Percentiles rank a stretch among this genome's conserved stretches.
phyloP scores from a whole-genome alignment of 352 stramenopile genomes.

The Pythium rhizo-oryzae region DNA sequence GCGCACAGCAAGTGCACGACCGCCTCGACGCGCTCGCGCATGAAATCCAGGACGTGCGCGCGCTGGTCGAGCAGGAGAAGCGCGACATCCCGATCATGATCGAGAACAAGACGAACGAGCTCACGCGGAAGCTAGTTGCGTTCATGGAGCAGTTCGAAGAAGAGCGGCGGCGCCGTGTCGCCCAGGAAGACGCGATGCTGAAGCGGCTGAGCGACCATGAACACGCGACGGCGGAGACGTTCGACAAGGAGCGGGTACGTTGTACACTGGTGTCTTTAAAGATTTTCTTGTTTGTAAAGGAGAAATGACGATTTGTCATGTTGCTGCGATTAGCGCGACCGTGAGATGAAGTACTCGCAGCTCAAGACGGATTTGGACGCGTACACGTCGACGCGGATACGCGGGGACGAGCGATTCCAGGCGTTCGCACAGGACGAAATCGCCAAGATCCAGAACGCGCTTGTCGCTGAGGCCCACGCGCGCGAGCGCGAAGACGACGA shows the following conservation, averaged over 20 bases:
- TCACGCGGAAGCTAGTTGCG: constrained; percentile 84
- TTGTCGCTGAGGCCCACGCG: constrained; percentile 78
- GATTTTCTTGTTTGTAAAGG: not conserved
- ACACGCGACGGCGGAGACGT: constrained; percentile 69
- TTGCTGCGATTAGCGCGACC: constrained; percentile 34
- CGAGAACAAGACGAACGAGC: constrained; percentile 86
- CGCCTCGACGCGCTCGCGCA: constrained; percentile 69
- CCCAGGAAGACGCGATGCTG: constrained; percentile 89
- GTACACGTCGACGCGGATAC: constrained; percentile 73
- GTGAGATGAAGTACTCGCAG: constrained; percentile 69
- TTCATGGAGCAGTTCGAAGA: constrained; percentile 92
- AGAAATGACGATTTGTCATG: too few species aligned
- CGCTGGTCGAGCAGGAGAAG: constrained; percentile 85
- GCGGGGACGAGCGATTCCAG: constrained; percentile 78
- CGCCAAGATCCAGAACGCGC: constrained; percentile 74
- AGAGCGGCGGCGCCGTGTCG: constrained; percentile 80
- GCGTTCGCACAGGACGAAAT: constrained; percentile 71
- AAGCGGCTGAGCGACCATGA: constrained; percentile 92
- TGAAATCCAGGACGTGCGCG: constrained; percentile 83
- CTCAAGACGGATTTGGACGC: constrained; percentile 72
- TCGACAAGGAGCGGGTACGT: constrained; percentile 63
- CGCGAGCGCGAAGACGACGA: constrained; percentile 92
- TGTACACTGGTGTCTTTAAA: not conserved
- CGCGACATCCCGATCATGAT: constrained; percentile 90
- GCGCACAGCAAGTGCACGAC: constrained; percentile 71